A percentile compares a stretch with the other conserved stretches of the same genome.
Conservation (phyloP, 2,329 filamentous ascomycete genomes). For the Aureobasidium zeae region DNA sequence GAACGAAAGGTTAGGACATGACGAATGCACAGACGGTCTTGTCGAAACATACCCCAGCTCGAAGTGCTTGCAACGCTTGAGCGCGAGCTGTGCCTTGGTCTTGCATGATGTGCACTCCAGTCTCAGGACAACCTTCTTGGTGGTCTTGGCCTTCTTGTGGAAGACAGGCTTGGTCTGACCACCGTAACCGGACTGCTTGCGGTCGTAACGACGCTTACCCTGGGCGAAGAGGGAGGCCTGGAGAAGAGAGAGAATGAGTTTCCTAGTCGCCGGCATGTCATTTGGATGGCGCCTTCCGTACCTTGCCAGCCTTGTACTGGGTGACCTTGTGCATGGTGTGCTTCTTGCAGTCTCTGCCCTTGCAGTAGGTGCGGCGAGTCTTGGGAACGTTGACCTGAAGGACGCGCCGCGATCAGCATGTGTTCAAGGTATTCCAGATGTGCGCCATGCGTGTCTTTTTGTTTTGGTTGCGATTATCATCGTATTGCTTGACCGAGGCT, state of each 20-base stretch:
- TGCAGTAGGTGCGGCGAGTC: slow-evolving; percentile 96
- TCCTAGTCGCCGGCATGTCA: not conserved
- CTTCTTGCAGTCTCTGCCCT: slow-evolving; percentile 80
- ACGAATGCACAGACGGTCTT: slow-evolving; percentile 15
- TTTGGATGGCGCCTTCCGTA: slow-evolving; percentile 32
- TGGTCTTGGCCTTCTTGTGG: slow-evolving; percentile 99
- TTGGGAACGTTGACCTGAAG: slow-evolving; percentile 92
- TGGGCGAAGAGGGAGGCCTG: slow-evolving; percentile 89
- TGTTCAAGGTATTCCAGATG: not conserved
- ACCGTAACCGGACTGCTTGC: slow-evolving; percentile 99
- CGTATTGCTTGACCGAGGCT: not conserved
- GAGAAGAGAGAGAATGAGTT: slow-evolving; percentile 14
- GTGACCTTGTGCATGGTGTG: slow-evolving; percentile 80
- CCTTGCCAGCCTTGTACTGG: slow-evolving; percentile 95
- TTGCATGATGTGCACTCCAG: slow-evolving; percentile 97
- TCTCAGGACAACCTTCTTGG: slow-evolving; percentile 99
- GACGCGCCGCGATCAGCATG: slow-evolving; percentile 10
- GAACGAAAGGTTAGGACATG: slow-evolving; percentile 33
- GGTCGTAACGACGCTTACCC: slow-evolving; percentile 99
- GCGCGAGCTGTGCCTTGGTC: slow-evolving; percentile 91
- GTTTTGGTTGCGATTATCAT: not conserved
- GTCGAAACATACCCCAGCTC: slow-evolving; percentile 76
- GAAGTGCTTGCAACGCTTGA: slow-evolving; percentile 99
- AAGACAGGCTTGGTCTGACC: slow-evolving; percentile 99
- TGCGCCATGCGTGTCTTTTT: slow-evolving; percentile 7